Evolutionary conservation across 306 rosid species (phyloP), one percentile per base, ranked within the genome.

Genomic region (Begonia peltatifolia): DNA sequence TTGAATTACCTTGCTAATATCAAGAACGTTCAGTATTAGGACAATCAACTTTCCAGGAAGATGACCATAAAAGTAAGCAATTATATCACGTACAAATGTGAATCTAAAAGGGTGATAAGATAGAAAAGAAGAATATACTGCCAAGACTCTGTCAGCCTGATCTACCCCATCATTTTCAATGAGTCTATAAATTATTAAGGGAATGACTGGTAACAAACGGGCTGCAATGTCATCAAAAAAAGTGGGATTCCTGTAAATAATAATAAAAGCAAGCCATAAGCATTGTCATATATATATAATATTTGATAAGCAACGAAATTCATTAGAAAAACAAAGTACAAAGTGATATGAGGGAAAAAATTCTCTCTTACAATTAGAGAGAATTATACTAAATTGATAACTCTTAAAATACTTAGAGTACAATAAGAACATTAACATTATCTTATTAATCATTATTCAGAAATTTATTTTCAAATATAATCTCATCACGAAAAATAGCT

Each of bases 71-170:
- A 90, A 90, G 74, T 90, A 90, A 46, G 99, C 92, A 52, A 90
- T 94, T 76, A 86, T 86, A 76, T 90, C 95, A 55, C 96, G 99
- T 54, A 83, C 99, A 71, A 90, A 90, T n/a, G 94, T 71, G 72
- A 90, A 90, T 66, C 95, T 78, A 44, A 86, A 66, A 54, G 99
- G 95, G 63, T 90, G 82, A 63, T 76, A 83, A 53, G 76, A 79
- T 68, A 90, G 86, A 66, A 86, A 75, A 46, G 56, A 41, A 63
- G 82, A 64, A 74, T 83, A 90, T 59, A 78, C 53, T 54, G 69
- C 79, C 70, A 90, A 64, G 53, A 86, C 35, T 66, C 88, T 76
- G 12, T 90, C 99, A 30, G 88, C 99, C 58, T 76, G 66, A 66
- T 90, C 99, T 65, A 64, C 76, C 47, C 85, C 94, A 57, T 86